Evolutionary conservation across 2,329 filamentous ascomycete species (phyloP).

Genomic region (Myriosclerotinia duriaeana): DNA sequence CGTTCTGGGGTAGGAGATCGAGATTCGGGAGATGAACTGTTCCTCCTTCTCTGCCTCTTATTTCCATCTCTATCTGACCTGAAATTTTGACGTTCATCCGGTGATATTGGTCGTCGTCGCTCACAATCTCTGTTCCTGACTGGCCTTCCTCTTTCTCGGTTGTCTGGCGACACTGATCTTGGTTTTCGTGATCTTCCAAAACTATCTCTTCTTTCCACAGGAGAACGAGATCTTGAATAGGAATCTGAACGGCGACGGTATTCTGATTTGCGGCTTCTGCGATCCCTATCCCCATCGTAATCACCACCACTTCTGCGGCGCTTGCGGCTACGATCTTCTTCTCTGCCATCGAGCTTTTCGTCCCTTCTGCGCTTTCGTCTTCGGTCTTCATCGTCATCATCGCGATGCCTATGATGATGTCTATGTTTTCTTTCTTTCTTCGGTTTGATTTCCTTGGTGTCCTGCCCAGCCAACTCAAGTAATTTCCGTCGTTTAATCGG

Average conservation of each 20-base stretch:
- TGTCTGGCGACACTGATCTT: conserved; percentile 39
- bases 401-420: conserved; percentile 44
- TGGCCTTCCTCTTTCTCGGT: conserved; percentile 29
- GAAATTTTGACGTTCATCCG: conserved; percentile 8
- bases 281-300: conserved; percentile 38
- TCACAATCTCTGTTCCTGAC: conserved; percentile 30
- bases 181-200: conserved; percentile 29
- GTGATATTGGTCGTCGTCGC: conserved; percentile 23
- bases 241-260: conserved; percentile 46
- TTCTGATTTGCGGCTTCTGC: conserved; percentile 34
- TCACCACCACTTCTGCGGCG: conserved; percentile 42
- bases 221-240: conserved; percentile 37
- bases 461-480: conserved; percentile 58
- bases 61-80: not conserved
- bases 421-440: conserved; percentile 48
- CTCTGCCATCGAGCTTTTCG: conserved; percentile 38
- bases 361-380: conserved; percentile 47
- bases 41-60: conserved; percentile 25
- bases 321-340: conserved; percentile 47
- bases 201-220: conserved; percentile 31
- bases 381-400: conserved; percentile 42
- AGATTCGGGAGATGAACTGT: conserved; percentile 37
- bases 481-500: conserved; percentile 67
- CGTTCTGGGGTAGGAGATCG: conserved; percentile 44
- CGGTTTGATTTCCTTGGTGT: conserved; percentile 48